phyloP scores from a whole-genome alignment of 306 rosid genomes.

The Alnus rubra region DNA sequence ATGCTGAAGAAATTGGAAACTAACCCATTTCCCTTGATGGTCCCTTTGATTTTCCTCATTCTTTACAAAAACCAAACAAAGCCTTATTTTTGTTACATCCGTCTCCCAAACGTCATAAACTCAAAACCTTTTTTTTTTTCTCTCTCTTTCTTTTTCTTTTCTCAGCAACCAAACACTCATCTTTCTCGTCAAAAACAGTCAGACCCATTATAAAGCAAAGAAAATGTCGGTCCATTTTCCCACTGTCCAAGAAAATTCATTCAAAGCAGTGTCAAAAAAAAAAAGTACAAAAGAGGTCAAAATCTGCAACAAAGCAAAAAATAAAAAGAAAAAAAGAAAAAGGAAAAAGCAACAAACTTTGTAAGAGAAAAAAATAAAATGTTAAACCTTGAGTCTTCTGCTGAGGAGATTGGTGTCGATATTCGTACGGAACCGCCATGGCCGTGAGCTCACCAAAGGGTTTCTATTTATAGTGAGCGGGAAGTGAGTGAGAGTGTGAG shows the following conservation, averaged over 20 bases:
- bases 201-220: slow-evolving; percentile 1
- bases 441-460: not conserved
- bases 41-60: not conserved
- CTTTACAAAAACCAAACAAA: not conserved
- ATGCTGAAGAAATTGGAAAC: not conserved
- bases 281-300: not conserved
- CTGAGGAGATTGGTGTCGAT: not conserved
- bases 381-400: not conserved
- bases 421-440: slow-evolving; percentile 18
- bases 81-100: not conserved
- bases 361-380: not conserved
- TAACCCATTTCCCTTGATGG: not conserved
- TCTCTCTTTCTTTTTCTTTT: not conserved
- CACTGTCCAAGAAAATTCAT: slow-evolving; percentile 1
- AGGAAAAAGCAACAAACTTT: not conserved
- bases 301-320: not conserved
- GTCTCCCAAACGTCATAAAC: not conserved
- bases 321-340: not conserved
- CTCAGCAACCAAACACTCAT: not conserved
- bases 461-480: slow-evolving; percentile 21
- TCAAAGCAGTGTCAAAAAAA: not conserved
- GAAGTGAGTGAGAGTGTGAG: not conserved
- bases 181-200: slow-evolving; percentile 2
- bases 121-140: not conserved
- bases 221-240: slow-evolving; percentile 1